Percentiles rank a stretch among this genome's conserved stretches.
These are phyloP conservation scores for Ploettnerulaceae sp. DNA, from an alignment of 2,329 filamentous ascomycete genomes.

Conservation along the genomic window DNA sequence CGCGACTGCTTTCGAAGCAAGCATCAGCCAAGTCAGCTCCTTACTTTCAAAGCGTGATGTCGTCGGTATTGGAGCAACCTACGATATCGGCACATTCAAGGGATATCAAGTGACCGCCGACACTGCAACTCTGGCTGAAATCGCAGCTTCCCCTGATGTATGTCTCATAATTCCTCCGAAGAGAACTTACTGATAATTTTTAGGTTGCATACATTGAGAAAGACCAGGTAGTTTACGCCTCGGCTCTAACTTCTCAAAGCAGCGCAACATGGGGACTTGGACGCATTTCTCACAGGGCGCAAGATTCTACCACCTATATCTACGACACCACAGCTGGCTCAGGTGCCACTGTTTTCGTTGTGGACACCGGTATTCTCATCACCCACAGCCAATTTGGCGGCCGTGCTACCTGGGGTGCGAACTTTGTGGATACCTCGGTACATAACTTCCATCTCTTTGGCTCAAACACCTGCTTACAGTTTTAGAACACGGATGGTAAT, in stretches of 20 bases:
- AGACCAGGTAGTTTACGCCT: constrained; percentile 32
- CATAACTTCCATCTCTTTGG: constrained; percentile 12
- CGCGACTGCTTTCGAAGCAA: constrained; percentile 46
- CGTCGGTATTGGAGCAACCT: constrained; percentile 33
- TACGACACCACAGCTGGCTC: constrained; percentile 35
- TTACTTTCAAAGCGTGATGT: constrained; percentile 53
- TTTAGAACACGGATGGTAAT: constrained; percentile 36
- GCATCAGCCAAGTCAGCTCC: constrained; percentile 42
- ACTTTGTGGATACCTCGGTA: constrained; percentile 32
- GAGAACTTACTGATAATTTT: background rate
- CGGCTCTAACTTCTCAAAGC: constrained; percentile 27
- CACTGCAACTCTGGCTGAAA: constrained; percentile 26
- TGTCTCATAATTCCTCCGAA: too few relatives aligned
- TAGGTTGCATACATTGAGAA: constrained; percentile 32
- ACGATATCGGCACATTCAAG: constrained; percentile 25
- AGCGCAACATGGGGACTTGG: constrained; percentile 33
- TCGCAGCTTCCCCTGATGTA: constrained; percentile 30
- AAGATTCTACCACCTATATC: constrained; percentile 29
- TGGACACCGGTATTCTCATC: constrained; percentile 36
- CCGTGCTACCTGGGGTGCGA: constrained; percentile 34
- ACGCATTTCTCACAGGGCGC: constrained; percentile 31
- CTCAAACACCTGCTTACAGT: constrained; percentile 8
- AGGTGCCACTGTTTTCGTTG: constrained; percentile 35
- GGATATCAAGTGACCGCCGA: constrained; percentile 30
- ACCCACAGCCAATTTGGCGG: constrained; percentile 37